Conservation (phyloP, 2,329 filamentous ascomycete species). For the Exophiala mesophila region DNA sequence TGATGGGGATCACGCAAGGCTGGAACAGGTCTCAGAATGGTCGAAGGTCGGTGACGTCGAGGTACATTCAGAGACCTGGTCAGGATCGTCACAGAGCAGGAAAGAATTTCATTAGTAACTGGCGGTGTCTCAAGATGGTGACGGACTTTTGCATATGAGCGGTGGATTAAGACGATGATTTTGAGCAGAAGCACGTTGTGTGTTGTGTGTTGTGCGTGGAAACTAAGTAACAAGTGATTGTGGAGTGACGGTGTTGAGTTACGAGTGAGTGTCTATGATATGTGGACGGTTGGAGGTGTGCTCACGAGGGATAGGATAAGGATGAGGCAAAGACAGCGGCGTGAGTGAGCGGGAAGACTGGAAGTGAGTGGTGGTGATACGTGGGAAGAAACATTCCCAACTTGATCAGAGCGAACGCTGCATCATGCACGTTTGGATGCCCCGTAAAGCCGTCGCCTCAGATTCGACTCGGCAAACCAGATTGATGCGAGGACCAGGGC, state of each 20-base stretch:
- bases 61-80: slow-evolving; percentile 20
- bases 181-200: background rate
- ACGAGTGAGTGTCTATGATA: background rate
- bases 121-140: slow-evolving; percentile 19
- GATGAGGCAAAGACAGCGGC: too few species aligned
- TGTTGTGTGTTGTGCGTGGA: too few species aligned
- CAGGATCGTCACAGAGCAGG: slow-evolving; percentile 18
- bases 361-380: too few species aligned
- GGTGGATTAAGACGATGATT: background rate
- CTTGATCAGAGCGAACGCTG: too few species aligned
- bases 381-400: too few species aligned
- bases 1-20: slow-evolving; percentile 19
- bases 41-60: slow-evolving; percentile 23
- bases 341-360: too few species aligned
- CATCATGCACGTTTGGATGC: slow-evolving; percentile 14
- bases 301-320: too few species aligned
- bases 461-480: slow-evolving; percentile 10
- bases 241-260: slow-evolving; percentile 8
- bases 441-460: slow-evolving; percentile 23
- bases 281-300: too few species aligned
- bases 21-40: slow-evolving; percentile 9
- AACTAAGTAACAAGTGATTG: slow-evolving; percentile 6
- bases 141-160: slow-evolving; percentile 15
- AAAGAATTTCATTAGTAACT: slow-evolving; percentile 22
- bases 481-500: slow-evolving; percentile 13